Percentiles rank a stretch among this genome's conserved stretches.
These are phyloP conservation scores for Camelina sativa DNA, from an alignment of 345 rosid genomes.

Conservation along the genomic window DNA sequence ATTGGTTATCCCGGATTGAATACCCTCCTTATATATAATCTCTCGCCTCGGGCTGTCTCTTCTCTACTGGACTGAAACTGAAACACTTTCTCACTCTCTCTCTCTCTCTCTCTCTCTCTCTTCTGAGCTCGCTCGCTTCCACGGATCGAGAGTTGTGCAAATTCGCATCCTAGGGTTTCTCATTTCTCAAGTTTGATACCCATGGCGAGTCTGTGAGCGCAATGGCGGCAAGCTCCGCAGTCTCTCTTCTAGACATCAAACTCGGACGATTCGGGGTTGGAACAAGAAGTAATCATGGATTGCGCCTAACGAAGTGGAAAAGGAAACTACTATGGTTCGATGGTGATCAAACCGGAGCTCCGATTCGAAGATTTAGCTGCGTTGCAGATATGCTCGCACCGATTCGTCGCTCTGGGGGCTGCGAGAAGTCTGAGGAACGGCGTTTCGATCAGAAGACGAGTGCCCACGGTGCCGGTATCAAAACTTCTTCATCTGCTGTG, in stretches of 20 bases:
- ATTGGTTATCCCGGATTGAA: too few relatives aligned
- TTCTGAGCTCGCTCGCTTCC: background rate
- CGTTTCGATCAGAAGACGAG: constrained; percentile 57
- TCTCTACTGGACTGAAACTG: background rate
- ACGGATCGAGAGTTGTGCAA: constrained; percentile 6
- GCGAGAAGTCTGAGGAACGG: constrained; percentile 64
- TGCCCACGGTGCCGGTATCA: constrained; percentile 58
- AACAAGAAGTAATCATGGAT: constrained; percentile 35
- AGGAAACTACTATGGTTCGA: constrained; percentile 45
- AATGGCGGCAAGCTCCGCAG: constrained; percentile 70
- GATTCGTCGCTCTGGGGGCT: constrained; percentile 44
- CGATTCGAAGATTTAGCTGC: constrained; percentile 47
- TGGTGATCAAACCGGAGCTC: constrained; percentile 30
- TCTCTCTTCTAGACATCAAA: constrained; percentile 67
- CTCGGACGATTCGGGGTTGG: constrained; percentile 34
- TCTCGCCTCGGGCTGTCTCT: background rate
- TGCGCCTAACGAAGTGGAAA: constrained; percentile 43
- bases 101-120: too few relatives aligned
- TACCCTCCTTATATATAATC: background rate
- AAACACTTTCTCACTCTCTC: background rate
- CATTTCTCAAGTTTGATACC: background rate
- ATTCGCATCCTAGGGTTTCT: constrained; percentile 39
- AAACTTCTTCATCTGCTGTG: constrained; percentile 60
- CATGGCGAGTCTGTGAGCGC: constrained; percentile 53
- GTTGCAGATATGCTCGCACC: constrained; percentile 67